phyloP scores from a whole-genome alignment of 2,329 filamentous ascomycete species.

The Neoscytalidium dimidiatum region DNA sequence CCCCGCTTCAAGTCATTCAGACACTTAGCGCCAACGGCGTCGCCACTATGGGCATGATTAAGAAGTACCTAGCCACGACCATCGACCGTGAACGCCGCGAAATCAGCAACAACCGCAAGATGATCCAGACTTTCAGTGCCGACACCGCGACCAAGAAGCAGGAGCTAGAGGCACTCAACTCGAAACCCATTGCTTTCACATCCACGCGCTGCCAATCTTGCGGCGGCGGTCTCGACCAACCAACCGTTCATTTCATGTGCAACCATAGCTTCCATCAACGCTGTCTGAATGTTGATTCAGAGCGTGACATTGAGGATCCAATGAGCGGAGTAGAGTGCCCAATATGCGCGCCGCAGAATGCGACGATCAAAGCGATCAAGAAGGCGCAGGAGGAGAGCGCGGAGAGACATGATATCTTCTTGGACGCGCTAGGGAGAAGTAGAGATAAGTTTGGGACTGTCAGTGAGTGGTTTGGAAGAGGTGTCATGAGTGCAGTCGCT shows the following conservation, averaged over 20 bases:
- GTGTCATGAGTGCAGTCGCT: conserved; percentile 67
- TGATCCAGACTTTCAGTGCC: conserved; percentile 78
- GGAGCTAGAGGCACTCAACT: conserved; percentile 75
- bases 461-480: conserved; percentile 91
- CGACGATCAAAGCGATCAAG: conserved; percentile 84
- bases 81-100: conserved; percentile 87
- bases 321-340: conserved; percentile 72
- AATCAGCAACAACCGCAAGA: conserved; percentile 77
- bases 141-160: conserved; percentile 79
- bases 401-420: conserved; percentile 86
- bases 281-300: conserved; percentile 66
- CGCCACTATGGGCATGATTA: conserved; percentile 97
- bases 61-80: conserved; percentile 84
- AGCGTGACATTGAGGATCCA: conserved; percentile 61
- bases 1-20: conserved; percentile 93
- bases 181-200: conserved; percentile 86
- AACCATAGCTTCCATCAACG: conserved; percentile 96
- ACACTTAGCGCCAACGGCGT: conserved; percentile 78
- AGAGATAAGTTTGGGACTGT: conserved; percentile 87
- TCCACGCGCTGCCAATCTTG: conserved; percentile 86
- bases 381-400: conserved; percentile 84
- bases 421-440: conserved; percentile 73
- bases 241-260: conserved; percentile 93
- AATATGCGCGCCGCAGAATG: conserved; percentile 79
- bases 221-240: conserved; percentile 75